Evolutionary conservation across 129 eudicot species (phyloP), one percentile per base, ranked within the genome.

Genomic region (Flaveria linearis): DNA sequence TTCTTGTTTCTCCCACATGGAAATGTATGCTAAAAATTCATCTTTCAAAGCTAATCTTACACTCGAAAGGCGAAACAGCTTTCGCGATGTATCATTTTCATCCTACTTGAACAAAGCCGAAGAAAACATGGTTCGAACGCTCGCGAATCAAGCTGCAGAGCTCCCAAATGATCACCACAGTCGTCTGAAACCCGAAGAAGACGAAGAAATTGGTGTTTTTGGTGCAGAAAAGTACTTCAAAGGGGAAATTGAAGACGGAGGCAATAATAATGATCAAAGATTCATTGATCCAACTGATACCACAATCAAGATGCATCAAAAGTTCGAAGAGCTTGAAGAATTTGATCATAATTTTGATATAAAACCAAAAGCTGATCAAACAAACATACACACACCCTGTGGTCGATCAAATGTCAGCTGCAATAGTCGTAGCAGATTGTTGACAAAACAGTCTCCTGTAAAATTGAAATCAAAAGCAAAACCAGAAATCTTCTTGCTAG

Each of bases 181-280:
- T 52, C 78, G 74, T 66, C 68, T 42, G 9, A 49, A 49, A 13
- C 42, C 81, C 12, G 71, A 71, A 25, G 86, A 85, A 16, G 89
- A 90, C 18, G 81, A 53, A 83, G 98, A 93, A 76, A 87, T 93
- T 5, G 96, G 77, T 12, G 86, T 93, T 11, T 93, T 93, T 55
- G 82, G 89, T 80, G 98, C 98, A 0, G 93, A 91, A 60, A 93
- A 84, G 81, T 93, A 93, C 83, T 93, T 91, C 86, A 84, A 83
- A 57, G 93, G 91, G 22, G 89, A 73, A 66, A 77, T 87, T 43
- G 87, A 76, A 47, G 90, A 81, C 7, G 75, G 0, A 0, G 61
- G 46, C n/a, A 16, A 47, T 17, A 56, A 73, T 9, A 80, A n/a
- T 9, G 20, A 28, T 66, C 20, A 4, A 7, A 65, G 74, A 73